Evolutionary conservation across 208 protist species (phyloP).

Genomic region (Naegleria gruberi): DNA sequence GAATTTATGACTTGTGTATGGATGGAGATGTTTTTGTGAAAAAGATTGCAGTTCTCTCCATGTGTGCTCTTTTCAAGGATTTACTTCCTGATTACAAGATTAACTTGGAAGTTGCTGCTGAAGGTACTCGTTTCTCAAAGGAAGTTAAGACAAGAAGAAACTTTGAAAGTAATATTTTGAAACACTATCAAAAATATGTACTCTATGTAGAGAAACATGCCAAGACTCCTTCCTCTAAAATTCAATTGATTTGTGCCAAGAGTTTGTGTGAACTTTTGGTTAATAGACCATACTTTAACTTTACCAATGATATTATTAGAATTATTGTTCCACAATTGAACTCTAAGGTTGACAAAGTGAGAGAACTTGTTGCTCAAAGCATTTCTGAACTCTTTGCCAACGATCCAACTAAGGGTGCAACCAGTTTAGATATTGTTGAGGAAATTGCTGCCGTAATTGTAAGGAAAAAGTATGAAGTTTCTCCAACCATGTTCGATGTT

Average conservation of each 20-base stretch:
- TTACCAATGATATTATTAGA: neutral
- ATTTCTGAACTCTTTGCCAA: neutral
- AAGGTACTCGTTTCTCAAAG: neutral
- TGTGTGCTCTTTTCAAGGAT: neutral
- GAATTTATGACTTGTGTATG: neutral
- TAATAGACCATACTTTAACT: neutral
- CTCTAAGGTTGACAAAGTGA: neutral
- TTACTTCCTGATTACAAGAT: conserved; percentile 11
- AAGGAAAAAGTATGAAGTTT: neutral
- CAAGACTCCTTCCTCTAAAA: neutral
- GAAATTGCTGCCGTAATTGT: neutral
- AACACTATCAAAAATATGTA: neutral
- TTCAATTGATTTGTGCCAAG: neutral
- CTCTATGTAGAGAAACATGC: neutral
- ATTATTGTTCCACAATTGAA: neutral
- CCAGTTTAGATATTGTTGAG: neutral
- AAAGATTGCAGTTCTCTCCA: neutral
- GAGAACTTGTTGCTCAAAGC: neutral
- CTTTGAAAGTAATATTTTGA: neutral
- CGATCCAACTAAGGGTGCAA: neutral
- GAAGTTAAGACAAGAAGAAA: neutral
- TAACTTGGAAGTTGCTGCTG: neutral
- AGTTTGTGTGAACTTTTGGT: neutral
- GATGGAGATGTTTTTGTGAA: neutral
- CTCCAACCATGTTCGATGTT: neutral